phyloP scores from a whole-genome alignment of 768 basidiomycete genomes.

The Mycena crocata region DNA sequence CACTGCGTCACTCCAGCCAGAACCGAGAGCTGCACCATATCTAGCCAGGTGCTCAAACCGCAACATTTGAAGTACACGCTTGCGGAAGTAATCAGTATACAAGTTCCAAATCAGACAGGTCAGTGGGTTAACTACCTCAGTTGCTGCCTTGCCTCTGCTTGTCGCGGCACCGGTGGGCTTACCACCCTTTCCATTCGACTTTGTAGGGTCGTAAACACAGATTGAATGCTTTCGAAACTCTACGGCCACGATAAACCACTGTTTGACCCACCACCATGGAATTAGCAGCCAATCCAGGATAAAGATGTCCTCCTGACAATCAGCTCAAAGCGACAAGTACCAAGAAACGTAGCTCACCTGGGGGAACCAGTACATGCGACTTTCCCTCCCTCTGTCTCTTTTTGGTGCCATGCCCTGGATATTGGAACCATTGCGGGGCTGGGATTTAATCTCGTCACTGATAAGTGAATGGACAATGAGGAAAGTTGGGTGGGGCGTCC shows the following conservation, averaged over 20 bases:
- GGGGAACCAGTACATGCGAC: neutral
- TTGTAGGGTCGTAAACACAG: neutral
- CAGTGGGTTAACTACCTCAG: neutral
- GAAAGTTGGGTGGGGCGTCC: neutral
- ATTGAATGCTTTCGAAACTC: neutral
- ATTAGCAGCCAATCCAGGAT: neutral
- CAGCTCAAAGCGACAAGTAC: neutral
- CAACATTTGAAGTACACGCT: slow-evolving; percentile 3
- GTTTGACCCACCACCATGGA: neutral
- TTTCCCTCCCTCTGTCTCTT: too few species aligned
- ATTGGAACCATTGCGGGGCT: neutral
- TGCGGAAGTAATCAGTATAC: too few species aligned
- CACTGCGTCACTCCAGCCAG: neutral
- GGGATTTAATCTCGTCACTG: neutral
- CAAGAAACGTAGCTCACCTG: neutral
- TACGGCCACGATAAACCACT: neutral
- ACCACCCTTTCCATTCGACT: neutral
- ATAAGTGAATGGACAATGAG: neutral
- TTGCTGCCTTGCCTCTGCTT: neutral
- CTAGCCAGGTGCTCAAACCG: neutral
- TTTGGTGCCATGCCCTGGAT: neutral
- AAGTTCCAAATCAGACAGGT: neutral
- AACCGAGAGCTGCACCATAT: neutral
- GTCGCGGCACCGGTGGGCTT: too few species aligned
- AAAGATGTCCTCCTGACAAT: neutral